Evolutionary conservation across 345 rosid genomes (phyloP), one percentile per base, ranked within the genome.

Genomic region (Raphanus sativus): DNA sequence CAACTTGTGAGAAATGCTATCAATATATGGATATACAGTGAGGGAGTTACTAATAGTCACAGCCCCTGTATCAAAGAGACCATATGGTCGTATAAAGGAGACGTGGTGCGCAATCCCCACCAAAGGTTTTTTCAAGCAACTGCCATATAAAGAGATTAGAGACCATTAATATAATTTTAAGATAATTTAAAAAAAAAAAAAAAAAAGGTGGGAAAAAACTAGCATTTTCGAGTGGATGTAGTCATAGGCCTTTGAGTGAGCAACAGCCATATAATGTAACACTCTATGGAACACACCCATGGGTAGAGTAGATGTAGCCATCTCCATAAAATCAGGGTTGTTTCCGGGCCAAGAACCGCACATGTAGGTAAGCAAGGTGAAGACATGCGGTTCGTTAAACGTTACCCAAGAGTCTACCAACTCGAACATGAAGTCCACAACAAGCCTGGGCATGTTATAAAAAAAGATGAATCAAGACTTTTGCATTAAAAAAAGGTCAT

Each of bases 331-430:
- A 76, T 89, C 93, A 76, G 98, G 98, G 83, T 89, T 83, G 75
- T 92, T 95, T 38, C 98, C 98, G 68, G 98, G 97, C 98, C 98
- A 94, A 81, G 97, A 87, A 80, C 98, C 98, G 26, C 93, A 92
- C 64, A 90, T 88, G 82, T 94, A 91, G 32, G 98, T 94, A 77
- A 94, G 95, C 98, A 94, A 85, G 74, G 84, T 74, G 68, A 94
- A 94, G 80, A 94, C 86, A 79, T 91, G 97, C 33, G 97, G 97
- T 83, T 94, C 98, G 48, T 94, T 94, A 81, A 94, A 94, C 50
- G 92, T 91, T 34, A 94, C 81, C 97, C 98, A 91, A 67, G 89
- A 89, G 81, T 94, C 98, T 72, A 94, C 92, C 74, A 89, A 73
- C 69, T 89, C 95, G 11, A 85, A 88, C 68, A 94, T 86, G 61